Base-by-base conservation (phyloP, 2,329 filamentous ascomycete species). In the Penicillium sp. region DNA sequence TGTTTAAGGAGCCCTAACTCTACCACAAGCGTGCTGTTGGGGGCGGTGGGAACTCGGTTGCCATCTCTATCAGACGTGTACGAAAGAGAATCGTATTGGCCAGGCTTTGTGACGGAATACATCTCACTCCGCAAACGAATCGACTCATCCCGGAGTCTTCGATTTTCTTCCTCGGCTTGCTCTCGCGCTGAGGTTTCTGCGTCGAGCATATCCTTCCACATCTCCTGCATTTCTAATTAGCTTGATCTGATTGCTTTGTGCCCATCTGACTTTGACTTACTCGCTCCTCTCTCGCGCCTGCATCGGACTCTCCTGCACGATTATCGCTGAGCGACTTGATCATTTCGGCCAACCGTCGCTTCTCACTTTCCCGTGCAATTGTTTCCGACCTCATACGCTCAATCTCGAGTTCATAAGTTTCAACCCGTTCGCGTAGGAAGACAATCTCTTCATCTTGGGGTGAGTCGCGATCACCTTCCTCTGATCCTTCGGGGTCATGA, bases 131-230 rank as follows among this genome's bases (percentile, higher is more conserved):
- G 80, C 41, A 95, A 73, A 27, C 89, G 87, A 67, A 90, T 88
- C 4, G 95, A 78, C 69, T 99, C 93, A 55, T 96, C 92, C 7
- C 91, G 86, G 16, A 97, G 82, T 66, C 83, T 87, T 63, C 87
- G 87, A 65, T 92, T 92, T 63, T 97, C 92, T 41, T 96, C 91
- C 64, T 97, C 92, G 0, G 90, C 86, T 73, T 96, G 90, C 74
- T 97, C 93, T 57, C 93, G 86, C 31, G 92, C 86, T 4, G 89
- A 88, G 2, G 90, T 94, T 74, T 99, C 94, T 63, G 94, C 91
- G 70, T 97, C 91, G 27, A 97, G 83, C 60, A 97, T 84, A 66
- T 97, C 93, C 72, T 96, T 96, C 88, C 91, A 96, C 74, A 97
- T 93, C 60, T 95, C 91, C 70, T 89, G 63, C 59, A 25, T 64